Percentiles rank a stretch among this genome's conserved stretches.
Evolutionary conservation across 106 monocot species (phyloP).

Genomic region (Platanthera guangdongensis): DNA sequence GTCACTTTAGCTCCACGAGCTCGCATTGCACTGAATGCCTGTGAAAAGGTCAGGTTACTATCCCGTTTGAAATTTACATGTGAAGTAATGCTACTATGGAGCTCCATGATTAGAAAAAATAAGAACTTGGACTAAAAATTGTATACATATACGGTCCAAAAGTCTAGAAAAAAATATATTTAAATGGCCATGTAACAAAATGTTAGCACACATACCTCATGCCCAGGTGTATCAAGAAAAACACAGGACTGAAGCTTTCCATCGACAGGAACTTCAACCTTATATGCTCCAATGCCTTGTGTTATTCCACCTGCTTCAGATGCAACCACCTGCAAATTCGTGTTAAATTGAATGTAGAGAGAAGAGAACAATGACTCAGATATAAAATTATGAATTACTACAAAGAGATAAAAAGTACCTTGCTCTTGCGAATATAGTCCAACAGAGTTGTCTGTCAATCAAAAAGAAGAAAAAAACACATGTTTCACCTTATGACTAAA

Average conservation of each 20-base stretch:
- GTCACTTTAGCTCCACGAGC: slow-evolving; percentile 93
- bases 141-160: not conserved
- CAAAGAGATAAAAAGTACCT: slow-evolving; percentile 35
- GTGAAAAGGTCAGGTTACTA: slow-evolving; percentile 13
- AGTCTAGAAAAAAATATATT: not conserved
- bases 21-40: slow-evolving; percentile 99
- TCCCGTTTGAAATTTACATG: not conserved
- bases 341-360: slow-evolving; percentile 7
- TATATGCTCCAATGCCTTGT: slow-evolving; percentile 97
- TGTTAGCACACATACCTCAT: slow-evolving; percentile 49
- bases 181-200: not conserved
- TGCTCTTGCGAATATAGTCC: slow-evolving; percentile 96
- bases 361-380: not conserved
- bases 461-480: not conserved
- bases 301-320: slow-evolving; percentile 98
- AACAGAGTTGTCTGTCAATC: slow-evolving; percentile 81
- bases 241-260: slow-evolving; percentile 62
- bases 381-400: not conserved
- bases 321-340: slow-evolving; percentile 64
- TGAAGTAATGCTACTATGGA: slow-evolving; percentile 1
- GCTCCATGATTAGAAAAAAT: not conserved
- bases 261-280: slow-evolving; percentile 69
- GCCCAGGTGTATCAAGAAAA: slow-evolving; percentile 97
- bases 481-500: not conserved
- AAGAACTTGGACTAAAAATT: not conserved